Evolutionary conservation across 805 yeast species (phyloP).

Genomic region (Wickerhamiella vanderwaltii): DNA sequence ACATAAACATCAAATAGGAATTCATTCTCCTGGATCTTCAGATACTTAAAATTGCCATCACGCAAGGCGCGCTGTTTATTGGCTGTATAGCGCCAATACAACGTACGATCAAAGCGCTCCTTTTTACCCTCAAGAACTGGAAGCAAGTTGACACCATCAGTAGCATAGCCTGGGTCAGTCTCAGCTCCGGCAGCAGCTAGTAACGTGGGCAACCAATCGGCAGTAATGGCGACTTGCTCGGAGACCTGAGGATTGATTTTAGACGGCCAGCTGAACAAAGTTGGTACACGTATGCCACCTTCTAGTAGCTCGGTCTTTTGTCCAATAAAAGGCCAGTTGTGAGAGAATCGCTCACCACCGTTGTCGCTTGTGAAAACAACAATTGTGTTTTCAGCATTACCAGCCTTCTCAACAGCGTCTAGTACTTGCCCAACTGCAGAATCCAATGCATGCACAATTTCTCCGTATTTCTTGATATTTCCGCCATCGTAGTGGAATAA

Average conservation of each 20-base stretch:
- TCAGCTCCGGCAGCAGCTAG: slow-evolving; percentile 37
- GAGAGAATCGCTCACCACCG: slow-evolving; percentile 53
- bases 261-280: slow-evolving; percentile 37
- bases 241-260: slow-evolving; percentile 21
- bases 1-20: slow-evolving; percentile 23
- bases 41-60: slow-evolving; percentile 18
- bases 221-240: slow-evolving; percentile 39
- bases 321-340: slow-evolving; percentile 40
- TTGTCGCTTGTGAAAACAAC: slow-evolving; percentile 51
- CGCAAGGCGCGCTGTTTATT: slow-evolving; percentile 18
- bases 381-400: slow-evolving; percentile 42
- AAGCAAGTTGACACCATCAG: slow-evolving; percentile 33
- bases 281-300: slow-evolving; percentile 49
- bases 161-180: slow-evolving; percentile 41
- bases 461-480: slow-evolving; percentile 42
- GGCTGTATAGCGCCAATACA: slow-evolving; percentile 19
- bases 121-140: slow-evolving; percentile 29
- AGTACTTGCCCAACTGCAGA: slow-evolving; percentile 39
- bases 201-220: slow-evolving; percentile 49
- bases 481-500: slow-evolving; percentile 39
- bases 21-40: slow-evolving; percentile 16
- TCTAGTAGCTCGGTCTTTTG: slow-evolving; percentile 48
- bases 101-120: slow-evolving; percentile 12
- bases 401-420: slow-evolving; percentile 31
- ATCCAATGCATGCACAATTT: slow-evolving; percentile 49